A percentile compares a stretch with the other conserved stretches of the same genome.
phyloP scores from a whole-genome alignment of 768 basidiomycete species.

The Termitomyces titanicus region DNA sequence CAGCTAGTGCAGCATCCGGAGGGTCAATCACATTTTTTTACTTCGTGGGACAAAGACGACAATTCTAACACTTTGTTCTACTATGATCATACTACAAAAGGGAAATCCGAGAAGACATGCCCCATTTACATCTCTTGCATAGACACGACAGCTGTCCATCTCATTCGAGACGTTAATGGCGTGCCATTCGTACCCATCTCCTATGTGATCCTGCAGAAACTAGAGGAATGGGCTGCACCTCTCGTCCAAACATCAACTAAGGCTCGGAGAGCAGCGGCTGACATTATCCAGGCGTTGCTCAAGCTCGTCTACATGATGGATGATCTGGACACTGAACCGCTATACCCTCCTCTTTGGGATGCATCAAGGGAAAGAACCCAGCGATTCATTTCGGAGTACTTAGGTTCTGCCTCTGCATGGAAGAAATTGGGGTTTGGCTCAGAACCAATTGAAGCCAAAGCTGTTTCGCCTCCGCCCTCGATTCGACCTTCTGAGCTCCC shows the following conservation, averaged over 20 bases:
- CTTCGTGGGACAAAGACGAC: neutral
- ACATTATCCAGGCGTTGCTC: neutral
- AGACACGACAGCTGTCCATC: neutral
- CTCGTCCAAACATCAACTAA: neutral
- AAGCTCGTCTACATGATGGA: neutral
- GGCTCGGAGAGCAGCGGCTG: neutral
- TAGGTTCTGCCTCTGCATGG: neutral
- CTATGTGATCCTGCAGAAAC: neutral
- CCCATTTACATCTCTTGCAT: neutral
- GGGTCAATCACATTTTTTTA: neutral
- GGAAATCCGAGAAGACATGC: neutral
- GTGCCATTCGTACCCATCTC: constrained; percentile 1
- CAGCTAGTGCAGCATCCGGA: neutral
- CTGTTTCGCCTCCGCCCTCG: neutral
- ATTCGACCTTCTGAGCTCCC: neutral
- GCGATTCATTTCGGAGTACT: neutral
- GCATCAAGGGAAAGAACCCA: neutral
- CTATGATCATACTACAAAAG: neutral
- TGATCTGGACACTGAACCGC: neutral
- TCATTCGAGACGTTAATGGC: neutral
- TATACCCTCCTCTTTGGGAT: neutral
- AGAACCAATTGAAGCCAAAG: neutral
- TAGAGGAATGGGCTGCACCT: neutral
- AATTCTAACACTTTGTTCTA: neutral
- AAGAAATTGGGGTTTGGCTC: neutral